Percentiles rank a stretch among this genome's conserved stretches.
phyloP scores from a whole-genome alignment of 345 rosid species.

The Aquilaria yunnanensis region DNA sequence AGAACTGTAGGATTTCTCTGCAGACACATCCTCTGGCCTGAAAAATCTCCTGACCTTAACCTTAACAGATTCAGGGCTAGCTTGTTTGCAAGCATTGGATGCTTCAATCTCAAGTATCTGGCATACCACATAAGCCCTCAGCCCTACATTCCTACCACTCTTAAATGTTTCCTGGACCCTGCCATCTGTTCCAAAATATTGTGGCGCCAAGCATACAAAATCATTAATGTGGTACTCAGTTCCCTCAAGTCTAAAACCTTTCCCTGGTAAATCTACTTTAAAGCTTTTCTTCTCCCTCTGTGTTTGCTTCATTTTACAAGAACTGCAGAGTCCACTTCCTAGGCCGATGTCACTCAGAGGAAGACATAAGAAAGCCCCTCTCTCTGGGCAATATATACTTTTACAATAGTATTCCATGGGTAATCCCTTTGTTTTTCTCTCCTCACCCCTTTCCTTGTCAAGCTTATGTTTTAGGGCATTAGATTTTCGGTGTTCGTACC shows the following conservation, averaged over 20 bases:
- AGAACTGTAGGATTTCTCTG: conserved; percentile 57
- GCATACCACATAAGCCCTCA: conserved; percentile 59
- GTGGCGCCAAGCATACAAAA: conserved; percentile 47
- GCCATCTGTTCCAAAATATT: conserved; percentile 22
- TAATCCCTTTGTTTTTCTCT: conserved; percentile 44
- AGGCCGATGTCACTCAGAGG: conserved; percentile 34
- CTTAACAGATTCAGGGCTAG: conserved; percentile 24
- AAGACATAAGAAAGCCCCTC: conserved; percentile 64
- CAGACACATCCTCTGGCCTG: conserved; percentile 65
- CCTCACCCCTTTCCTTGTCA: conserved; percentile 47
- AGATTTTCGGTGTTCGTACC: conserved; percentile 47
- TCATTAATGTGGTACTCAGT: conserved; percentile 37
- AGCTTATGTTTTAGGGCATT: conserved; percentile 28
- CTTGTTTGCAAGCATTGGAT: conserved; percentile 24
- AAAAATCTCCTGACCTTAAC: conserved; percentile 48
- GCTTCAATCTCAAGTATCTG: conserved; percentile 45
- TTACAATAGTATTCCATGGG: conserved; percentile 50
- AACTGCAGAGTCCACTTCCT: conserved; percentile 42
- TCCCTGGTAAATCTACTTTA: conserved; percentile 21
- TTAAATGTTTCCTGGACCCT: conserved; percentile 31
- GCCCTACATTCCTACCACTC: conserved; percentile 56
- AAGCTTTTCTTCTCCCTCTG: conserved; percentile 22
- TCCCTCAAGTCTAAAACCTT: conserved; percentile 33
- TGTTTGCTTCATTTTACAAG: conserved; percentile 38
- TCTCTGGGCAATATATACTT: conserved; percentile 52